phyloP scores from a whole-genome alignment of 495 filamentous ascomycete species.

The Podospora tetraspora region DNA sequence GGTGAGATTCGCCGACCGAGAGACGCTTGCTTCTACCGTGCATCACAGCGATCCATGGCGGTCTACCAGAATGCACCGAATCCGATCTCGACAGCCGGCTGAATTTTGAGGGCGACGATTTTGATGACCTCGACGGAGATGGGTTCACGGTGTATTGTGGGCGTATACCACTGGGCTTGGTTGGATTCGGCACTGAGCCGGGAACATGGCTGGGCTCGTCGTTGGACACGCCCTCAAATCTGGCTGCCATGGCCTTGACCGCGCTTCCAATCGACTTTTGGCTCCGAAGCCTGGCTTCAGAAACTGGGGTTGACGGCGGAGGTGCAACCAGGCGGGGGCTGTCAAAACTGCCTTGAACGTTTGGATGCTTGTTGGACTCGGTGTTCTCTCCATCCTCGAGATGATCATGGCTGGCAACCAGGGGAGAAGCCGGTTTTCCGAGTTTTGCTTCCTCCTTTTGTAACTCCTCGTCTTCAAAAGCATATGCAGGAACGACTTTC shows the following conservation, averaged over 20 bases:
- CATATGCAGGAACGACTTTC: background rate
- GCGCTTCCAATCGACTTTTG: constrained; percentile 19
- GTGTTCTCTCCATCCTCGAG: background rate
- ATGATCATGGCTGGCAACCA: background rate
- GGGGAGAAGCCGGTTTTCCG: background rate
- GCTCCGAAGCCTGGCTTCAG: constrained; percentile 7
- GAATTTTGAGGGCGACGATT: background rate
- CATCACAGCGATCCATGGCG: background rate
- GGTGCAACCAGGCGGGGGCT: background rate
- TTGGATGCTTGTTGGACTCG: background rate
- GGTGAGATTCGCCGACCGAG: background rate
- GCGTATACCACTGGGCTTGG: constrained; percentile 18
- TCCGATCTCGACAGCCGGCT: background rate
- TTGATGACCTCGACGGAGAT: constrained; percentile 12
- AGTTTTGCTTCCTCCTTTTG: background rate
- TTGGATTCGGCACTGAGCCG: constrained; percentile 1
- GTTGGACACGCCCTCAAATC: constrained; percentile 35
- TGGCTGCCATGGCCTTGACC: constrained; percentile 42
- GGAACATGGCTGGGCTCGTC: constrained; percentile 7
- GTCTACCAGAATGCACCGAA: background rate
- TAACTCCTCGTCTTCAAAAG: background rate
- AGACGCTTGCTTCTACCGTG: background rate
- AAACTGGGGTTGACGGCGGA: background rate
- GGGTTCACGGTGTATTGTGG: constrained; percentile 29
- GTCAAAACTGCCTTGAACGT: background rate